Percentiles rank a stretch among this genome's conserved stretches.
phyloP scores from a whole-genome alignment of 1,284 basidiomycete genomes.

The Tylopilus sp. region DNA sequence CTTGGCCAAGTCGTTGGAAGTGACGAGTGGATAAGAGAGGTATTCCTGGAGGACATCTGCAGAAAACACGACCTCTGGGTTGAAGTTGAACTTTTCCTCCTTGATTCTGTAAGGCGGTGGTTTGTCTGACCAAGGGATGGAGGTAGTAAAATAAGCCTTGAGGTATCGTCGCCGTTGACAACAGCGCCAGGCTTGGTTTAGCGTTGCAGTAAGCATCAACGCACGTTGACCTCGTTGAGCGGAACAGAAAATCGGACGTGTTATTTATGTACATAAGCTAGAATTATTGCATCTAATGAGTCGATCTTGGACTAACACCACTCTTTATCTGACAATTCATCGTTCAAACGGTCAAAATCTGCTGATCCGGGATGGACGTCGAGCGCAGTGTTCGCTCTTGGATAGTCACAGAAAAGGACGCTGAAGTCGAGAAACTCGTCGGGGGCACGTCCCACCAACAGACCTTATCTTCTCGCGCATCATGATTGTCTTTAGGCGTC shows the following conservation, averaged over 20 bases:
- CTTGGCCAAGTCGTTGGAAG: constrained; percentile 61
- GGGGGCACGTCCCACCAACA: constrained; percentile 41
- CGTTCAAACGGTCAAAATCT: not conserved
- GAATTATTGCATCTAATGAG: constrained; percentile 14
- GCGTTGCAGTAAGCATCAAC: constrained; percentile 22
- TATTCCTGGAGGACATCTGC: constrained; percentile 47
- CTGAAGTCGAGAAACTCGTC: constrained; percentile 57
- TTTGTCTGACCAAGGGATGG: constrained; percentile 13
- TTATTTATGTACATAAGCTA: no score
- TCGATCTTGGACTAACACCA: constrained; percentile 5
- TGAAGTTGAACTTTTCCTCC: constrained; percentile 68
- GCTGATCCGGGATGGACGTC: constrained; percentile 34
- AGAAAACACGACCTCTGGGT: constrained; percentile 47
- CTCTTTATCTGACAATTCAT: not conserved
- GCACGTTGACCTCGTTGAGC: not conserved
- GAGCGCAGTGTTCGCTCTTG: constrained; percentile 66
- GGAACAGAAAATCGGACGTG: constrained; percentile 6
- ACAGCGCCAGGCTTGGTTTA: constrained; percentile 16
- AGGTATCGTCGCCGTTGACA: constrained; percentile 22
- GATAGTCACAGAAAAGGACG: constrained; percentile 60
- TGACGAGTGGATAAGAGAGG: constrained; percentile 60
- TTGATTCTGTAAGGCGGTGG: constrained; percentile 10
- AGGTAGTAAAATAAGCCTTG: constrained; percentile 28
- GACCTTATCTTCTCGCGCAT: constrained; percentile 11
- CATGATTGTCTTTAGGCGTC: constrained; percentile 49